phyloP scores from a whole-genome alignment of 768 basidiomycete genomes.

The Phylloporus sp. region DNA sequence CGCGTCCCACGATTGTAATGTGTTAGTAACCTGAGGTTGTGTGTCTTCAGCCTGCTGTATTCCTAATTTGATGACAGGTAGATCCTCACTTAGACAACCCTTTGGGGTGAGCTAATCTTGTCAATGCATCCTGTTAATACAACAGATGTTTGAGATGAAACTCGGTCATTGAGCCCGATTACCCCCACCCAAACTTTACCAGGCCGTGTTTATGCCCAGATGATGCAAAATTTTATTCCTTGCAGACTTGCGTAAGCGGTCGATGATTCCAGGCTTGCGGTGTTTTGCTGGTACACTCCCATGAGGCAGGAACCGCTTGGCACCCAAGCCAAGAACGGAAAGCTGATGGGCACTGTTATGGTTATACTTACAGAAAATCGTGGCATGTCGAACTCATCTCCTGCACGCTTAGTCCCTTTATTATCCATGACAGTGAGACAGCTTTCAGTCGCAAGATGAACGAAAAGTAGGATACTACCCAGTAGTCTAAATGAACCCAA shows the following conservation, averaged over 20 bases:
- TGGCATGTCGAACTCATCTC: background rate
- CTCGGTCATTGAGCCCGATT: background rate
- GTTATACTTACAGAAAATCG: background rate
- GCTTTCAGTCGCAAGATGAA: background rate
- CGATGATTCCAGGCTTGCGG: constrained; percentile 39
- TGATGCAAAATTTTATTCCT: constrained; percentile 39
- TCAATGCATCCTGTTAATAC: constrained; percentile 9
- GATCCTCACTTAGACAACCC: background rate
- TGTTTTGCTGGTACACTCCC: constrained; percentile 41
- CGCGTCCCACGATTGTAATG: background rate
- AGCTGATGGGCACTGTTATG: constrained; percentile 42
- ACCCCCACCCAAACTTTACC: background rate
- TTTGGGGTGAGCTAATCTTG: constrained; percentile 17
- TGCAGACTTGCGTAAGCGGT: constrained; percentile 34
- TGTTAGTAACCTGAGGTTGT: background rate
- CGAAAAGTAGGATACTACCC: background rate
- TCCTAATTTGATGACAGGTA: background rate
- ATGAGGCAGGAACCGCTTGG: constrained; percentile 41
- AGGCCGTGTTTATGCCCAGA: constrained; percentile 21
- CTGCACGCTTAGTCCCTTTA: background rate
- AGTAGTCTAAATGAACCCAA: background rate
- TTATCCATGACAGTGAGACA: background rate
- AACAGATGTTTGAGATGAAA: constrained; percentile 3
- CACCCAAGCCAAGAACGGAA: constrained; percentile 54
- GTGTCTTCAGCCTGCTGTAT: background rate